Base-by-base conservation (phyloP, 2,329 filamentous ascomycete species). In the Sporothrix brunneoviolacea region DNA sequence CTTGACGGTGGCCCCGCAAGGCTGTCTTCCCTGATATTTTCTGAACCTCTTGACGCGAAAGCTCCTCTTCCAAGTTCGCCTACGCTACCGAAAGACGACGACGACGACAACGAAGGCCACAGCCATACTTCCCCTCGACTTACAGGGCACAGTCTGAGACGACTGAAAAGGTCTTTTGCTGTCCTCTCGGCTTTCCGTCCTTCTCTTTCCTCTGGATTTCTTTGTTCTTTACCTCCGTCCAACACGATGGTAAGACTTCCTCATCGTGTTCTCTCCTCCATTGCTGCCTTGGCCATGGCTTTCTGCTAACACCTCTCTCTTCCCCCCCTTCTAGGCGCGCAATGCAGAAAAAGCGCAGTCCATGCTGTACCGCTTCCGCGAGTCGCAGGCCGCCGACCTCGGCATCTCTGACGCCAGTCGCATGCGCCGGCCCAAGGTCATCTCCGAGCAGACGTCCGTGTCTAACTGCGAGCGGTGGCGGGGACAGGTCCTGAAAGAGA, bases 291-390 rank as follows among this genome's bases (percentile, higher is more conserved):
- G 8, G n/a, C 22, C 15, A 27, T 18, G 36, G 38, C 43, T 33
- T 54, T 45, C 18, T 19, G 8, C 48, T 27, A 32, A 48, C 46
- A 46, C 15, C 27, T 18, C 16, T 8, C 3, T 4, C 28, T 21
- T 21, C 28, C 21, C 21, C 4, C 16, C 22, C n/a, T n/a, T 19
- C 32, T 60, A 90, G 91, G 91, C 91, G 64, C 91, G 91, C 65
- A 96, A 97, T 70, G 91, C 88, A 40, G 91, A 97, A 79, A 98
- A 97, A 70, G 91, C 93, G 63, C 93, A 98, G 76, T 96, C 91
- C 42, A 98, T 98, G 91, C 91, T 98, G 69, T 98, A 96, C 75
- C 91, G 93, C 77, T 98, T 98, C 77, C 89, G 93, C 68, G 93
- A 95, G 64, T 88, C 91, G 61, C 93, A 97, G 80, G 91, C 91